Evolutionary conservation across 208 protist genomes (phyloP).

Genomic region (Crithidia bombi): DNA sequence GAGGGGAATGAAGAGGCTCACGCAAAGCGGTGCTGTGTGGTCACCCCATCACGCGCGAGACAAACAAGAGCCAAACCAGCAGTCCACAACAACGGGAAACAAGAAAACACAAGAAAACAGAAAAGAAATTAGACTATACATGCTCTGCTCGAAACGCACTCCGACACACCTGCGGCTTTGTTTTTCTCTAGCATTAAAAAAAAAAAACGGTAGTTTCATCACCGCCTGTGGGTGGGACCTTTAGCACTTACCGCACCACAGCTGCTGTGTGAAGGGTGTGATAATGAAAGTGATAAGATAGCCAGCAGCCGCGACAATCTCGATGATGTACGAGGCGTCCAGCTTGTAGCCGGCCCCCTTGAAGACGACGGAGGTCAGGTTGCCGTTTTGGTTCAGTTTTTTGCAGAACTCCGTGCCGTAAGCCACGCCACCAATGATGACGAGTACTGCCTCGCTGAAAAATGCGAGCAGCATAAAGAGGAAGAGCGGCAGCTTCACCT

Average conservation of each 20-base stretch:
- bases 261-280: constrained; percentile 53
- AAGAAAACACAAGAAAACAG: constrained; percentile 4
- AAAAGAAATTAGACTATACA: constrained; percentile 16
- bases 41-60: background rate
- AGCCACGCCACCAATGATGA: constrained; percentile 35
- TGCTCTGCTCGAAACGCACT: background rate
- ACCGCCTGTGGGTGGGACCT: background rate
- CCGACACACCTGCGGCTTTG: background rate
- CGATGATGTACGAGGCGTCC: constrained; percentile 39
- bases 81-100: background rate
- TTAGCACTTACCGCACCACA: constrained; percentile 56
- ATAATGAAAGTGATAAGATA: constrained; percentile 47
- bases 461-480: constrained; percentile 47
- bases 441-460: constrained; percentile 37
- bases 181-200: background rate
- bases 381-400: constrained; percentile 24
- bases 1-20: no score
- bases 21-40: no score
- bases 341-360: constrained; percentile 55
- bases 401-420: constrained; percentile 45
- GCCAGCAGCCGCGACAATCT: constrained; percentile 40
- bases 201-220: background rate
- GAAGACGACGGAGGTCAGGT: constrained; percentile 42
- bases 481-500: constrained; percentile 60
- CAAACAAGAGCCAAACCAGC: no score